Evolutionary conservation across 306 rosid species (phyloP).

Genomic region (Benincasa hispida): DNA sequence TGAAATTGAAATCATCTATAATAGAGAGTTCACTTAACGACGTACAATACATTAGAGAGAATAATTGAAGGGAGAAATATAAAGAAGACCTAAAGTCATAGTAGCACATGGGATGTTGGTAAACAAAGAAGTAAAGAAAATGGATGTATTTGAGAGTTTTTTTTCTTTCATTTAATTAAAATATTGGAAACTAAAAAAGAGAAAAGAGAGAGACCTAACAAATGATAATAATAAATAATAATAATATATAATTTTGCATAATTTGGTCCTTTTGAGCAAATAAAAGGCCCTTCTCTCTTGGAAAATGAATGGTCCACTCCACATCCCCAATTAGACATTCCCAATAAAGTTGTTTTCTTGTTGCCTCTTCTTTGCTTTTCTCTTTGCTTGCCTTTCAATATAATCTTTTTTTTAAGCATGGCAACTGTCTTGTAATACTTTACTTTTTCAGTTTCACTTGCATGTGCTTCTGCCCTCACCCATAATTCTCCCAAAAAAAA

Average conservation of each 20-base stretch:
- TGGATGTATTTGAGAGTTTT: not conserved
- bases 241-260: not conserved
- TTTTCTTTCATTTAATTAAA: not conserved
- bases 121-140: not conserved
- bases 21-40: not conserved
- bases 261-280: not conserved
- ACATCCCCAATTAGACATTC: not conserved
- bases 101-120: slow-evolving; percentile 2
- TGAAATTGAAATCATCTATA: not conserved
- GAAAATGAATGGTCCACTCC: not conserved
- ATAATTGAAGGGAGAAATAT: not conserved
- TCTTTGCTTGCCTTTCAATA: not conserved
- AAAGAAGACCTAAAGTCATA: not conserved
- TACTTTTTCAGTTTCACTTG: not conserved
- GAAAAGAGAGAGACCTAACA: not conserved
- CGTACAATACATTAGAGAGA: not conserved
- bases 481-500: not conserved
- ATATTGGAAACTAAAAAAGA: not conserved
- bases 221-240: not conserved
- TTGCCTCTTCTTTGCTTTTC: not conserved
- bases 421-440: not conserved
- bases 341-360: slow-evolving; percentile 1
- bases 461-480: not conserved
- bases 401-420: not conserved
- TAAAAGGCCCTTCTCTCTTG: no score